A percentile compares a stretch with the other conserved stretches of the same genome.
These are phyloP conservation scores for Periconia digitata DNA, from an alignment of 2,329 filamentous ascomycete genomes.

Conservation along the genomic window DNA sequence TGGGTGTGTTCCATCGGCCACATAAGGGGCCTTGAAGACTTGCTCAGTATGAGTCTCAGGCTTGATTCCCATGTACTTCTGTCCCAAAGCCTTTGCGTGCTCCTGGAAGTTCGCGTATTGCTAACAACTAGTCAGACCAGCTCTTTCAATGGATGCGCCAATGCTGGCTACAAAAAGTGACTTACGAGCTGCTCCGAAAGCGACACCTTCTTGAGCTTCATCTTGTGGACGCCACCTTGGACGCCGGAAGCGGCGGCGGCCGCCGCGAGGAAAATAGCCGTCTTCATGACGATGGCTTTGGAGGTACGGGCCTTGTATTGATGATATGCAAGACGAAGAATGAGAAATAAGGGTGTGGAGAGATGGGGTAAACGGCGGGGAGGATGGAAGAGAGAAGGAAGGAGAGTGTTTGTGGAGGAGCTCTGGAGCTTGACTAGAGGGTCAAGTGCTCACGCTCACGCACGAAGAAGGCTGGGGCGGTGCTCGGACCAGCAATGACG, in stretches of 20 bases:
- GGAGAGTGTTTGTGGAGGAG: background rate
- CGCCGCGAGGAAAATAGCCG: conserved; percentile 74
- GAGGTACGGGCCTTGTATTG: conserved; percentile 9
- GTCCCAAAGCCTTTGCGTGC: conserved; percentile 79
- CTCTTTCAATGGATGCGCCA: conserved; percentile 5
- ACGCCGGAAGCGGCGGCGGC: conserved; percentile 79
- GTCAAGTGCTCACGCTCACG: background rate
- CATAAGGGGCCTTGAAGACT: conserved; percentile 75
- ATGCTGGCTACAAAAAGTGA: conserved; percentile 17
- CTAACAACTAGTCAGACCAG: conserved; percentile 49
- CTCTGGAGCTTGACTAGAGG: conserved; percentile 6
- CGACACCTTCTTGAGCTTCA: conserved; percentile 97
- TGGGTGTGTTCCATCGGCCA: conserved; percentile 69
- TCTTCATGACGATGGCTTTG: conserved; percentile 70
- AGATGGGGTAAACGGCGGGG: background rate
- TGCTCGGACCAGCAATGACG: background rate
- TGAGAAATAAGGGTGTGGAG: conserved; percentile 3
- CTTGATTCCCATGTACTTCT: conserved; percentile 93
- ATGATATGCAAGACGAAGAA: conserved; percentile 13
- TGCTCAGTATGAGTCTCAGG: conserved; percentile 68
- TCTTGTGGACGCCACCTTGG: conserved; percentile 84
- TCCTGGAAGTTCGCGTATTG: conserved; percentile 75
- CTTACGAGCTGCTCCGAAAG: conserved; percentile 88
- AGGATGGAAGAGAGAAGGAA: background rate
- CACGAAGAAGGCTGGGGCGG: background rate